Base-by-base conservation (phyloP, 164 flowering plant genomes). In the Protea cynaroides region DNA sequence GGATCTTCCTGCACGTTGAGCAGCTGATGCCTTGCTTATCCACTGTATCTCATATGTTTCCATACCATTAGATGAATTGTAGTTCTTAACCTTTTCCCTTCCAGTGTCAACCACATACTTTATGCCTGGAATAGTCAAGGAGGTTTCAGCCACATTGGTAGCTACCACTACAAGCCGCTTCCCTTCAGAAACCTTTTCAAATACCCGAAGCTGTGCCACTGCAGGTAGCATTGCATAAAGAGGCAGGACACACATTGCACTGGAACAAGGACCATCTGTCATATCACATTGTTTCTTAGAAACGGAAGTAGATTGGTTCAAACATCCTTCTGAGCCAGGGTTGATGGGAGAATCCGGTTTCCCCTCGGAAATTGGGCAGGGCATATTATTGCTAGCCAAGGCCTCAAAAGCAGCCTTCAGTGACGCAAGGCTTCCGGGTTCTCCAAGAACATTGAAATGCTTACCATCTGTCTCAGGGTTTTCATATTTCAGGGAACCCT, bases 1-100 rank as follows among this genome's bases (percentile, higher is more conserved):
- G 66, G 99, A 92, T 72, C 99, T 83, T 68, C 99, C 99, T 23
- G 97, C 90, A 61, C 99, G 92, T 70, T 95, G 99, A 50, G 89
- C 83, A 76, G 97, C 99, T 22, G 99, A 95, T 60, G 99, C 99
- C 73, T 92, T 92, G 72, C 99, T 95, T 74, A 92, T 95, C 97
- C 97, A 92, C 63, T 92, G 92, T 54, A 95, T 71, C 61, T 88
- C 89, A 77, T 81, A 95, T 7, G 83, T 68, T 81, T 89, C 99
- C 81, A 95, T 84, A 19, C 99, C 99, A 84, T 75, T 95, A 24
- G 81, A 63, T 37, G 82, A 64, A 66, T 88, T 83, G 68, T 87
- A 95, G 44, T 74, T 81, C 81, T 95, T 95, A 56, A 86, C 97
- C 69, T 95, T 95, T 72, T 87, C 97, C 74, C 97, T 86, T 60